Evolutionary conservation across 2,329 filamentous ascomycete genomes (phyloP), one percentile per base, ranked within the genome.

Genomic region (Dendryphion nanum): DNA sequence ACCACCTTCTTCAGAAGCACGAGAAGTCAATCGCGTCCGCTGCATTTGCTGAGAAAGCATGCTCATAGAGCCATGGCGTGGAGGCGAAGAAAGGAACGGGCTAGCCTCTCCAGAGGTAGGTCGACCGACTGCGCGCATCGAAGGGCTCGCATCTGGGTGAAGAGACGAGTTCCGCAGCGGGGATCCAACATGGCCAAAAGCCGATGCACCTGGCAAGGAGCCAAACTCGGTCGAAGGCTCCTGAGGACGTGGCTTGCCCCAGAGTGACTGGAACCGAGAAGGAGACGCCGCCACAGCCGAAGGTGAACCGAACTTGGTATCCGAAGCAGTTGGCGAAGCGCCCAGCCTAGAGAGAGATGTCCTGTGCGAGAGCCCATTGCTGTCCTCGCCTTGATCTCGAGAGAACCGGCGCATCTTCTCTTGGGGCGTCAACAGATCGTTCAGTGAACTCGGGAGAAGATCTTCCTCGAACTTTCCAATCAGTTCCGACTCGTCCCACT

Each of bases 391-490:
- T 21, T 78, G 76, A 12, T 76, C 77, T 31, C 78, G 72, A 10
- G 79, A 82, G 36, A 79, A 72, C 14, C 79, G 72, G 31, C 79
- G 72, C 59, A 77, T 73, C 51, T 75, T 76, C 53, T 81, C 78
- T 48, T 81, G 77, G 1, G 79, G 79, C 0, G 77, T 80, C 21
- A 83, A 71, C 12, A 83, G 72, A 53, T 84, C 80, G 46, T 80
- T 78, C 31, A 84, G 63, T 38, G 75, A 79, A 18, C 75, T 85
- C 0, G 91, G 93, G 7, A 97, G 75, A 55, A 93, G 87, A 56
- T 95, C 89, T 57, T 95, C 90, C 63, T 95, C 88, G 53, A 93
- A 91, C 19, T 84, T 79, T 55, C 94, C 93, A 39, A 75, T 72
- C 45, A 71, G 65, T 26, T 70, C 69, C 30, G 69, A 67, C 38